Evolutionary conservation across 1,139 yeast genomes (phyloP), one percentile per base, ranked within the genome.

Genomic region (Blastobotrys elegans): DNA sequence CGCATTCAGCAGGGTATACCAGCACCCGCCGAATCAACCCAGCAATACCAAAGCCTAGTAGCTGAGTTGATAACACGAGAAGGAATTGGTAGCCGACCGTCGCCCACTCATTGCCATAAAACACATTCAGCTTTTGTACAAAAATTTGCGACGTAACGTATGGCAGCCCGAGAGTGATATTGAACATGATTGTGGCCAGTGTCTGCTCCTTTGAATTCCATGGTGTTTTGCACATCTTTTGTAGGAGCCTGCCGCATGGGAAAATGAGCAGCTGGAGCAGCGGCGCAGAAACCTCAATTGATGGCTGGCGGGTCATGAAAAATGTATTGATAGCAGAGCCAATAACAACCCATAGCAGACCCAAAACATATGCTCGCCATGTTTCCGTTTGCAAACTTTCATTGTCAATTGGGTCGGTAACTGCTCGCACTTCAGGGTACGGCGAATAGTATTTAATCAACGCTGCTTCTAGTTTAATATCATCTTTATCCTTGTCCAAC

Each of bases 121-220:
- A 76, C 37, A 62, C 52, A 7, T 61, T 60, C 27, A 71, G 54
- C 47, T 72, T 69, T 57, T 75, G 79, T 14, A 70, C 74, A 48
- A 69, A 67, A 40, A 74, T 26, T 18, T 27, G 29, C 16, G 40
- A 36, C 46, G 38, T 16, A 7, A 64, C 76, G 49, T 75, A 75
- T 31, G 76, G 69, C 10, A 36, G 14, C 36, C 69, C 62, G 40
- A 69, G 64, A 6, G 75, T 61, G 40, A 70, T 69, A 33, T 73
- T 65, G 53, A 71, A 70, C 54, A 74, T 66, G 31, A 75, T 47
- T 2, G 84, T 76, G 2, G 79, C 69, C 52, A 79, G 67, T 80
- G 79, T 78, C 68, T 83, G 88, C 59, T 84, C 92, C 61, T 84
- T 84, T 57, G 69, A 72, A 30, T 74, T 69, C 84, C 86, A 83